Conservation (phyloP, 768 basidiomycete genomes). For the Russula compacta region DNA sequence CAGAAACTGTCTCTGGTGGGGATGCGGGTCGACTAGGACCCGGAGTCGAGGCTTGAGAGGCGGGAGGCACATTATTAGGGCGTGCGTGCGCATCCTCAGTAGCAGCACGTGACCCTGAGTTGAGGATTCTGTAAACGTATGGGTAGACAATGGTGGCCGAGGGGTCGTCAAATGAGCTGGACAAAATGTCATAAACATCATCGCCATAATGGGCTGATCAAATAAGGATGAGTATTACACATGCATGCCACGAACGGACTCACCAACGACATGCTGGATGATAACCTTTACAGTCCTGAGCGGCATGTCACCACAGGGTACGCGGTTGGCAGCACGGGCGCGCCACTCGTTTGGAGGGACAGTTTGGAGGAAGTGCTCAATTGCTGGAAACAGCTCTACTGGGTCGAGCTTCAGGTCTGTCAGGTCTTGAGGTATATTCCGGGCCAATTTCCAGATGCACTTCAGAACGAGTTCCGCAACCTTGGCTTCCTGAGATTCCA, state of each 20-base stretch:
- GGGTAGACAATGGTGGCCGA: constrained; percentile 96
- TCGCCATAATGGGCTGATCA: constrained; percentile 70
- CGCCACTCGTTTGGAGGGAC: constrained; percentile 97
- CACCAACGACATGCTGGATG: constrained; percentile 93
- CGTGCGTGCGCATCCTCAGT: constrained; percentile 30
- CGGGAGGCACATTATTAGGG: constrained; percentile 28
- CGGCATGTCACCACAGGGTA: constrained; percentile 97
- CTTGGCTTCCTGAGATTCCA: constrained; percentile 74
- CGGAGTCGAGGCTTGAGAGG: constrained; percentile 43
- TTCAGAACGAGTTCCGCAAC: constrained; percentile 91
- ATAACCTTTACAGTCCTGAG: constrained; percentile 96
- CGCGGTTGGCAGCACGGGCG: constrained; percentile 77
- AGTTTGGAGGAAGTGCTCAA: constrained; percentile 89
- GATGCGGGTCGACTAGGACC: constrained; percentile 64
- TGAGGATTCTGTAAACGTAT: constrained; percentile 87
- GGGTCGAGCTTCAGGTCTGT: constrained; percentile 72
- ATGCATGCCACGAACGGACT: constrained; percentile 28
- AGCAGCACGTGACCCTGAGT: constrained; percentile 43
- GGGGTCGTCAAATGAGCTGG: constrained; percentile 88
- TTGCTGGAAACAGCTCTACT: constrained; percentile 80
- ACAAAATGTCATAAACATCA: constrained; percentile 84
- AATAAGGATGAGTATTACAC: constrained; percentile 17
- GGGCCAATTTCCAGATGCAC: constrained; percentile 96
- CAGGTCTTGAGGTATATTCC: constrained; percentile 89
- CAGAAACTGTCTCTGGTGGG: constrained; percentile 50